Percentiles rank a stretch among this genome's conserved stretches.
Conservation (phyloP, 2,329 filamentous ascomycete genomes). For the Thielaviopsis cerberus region DNA sequence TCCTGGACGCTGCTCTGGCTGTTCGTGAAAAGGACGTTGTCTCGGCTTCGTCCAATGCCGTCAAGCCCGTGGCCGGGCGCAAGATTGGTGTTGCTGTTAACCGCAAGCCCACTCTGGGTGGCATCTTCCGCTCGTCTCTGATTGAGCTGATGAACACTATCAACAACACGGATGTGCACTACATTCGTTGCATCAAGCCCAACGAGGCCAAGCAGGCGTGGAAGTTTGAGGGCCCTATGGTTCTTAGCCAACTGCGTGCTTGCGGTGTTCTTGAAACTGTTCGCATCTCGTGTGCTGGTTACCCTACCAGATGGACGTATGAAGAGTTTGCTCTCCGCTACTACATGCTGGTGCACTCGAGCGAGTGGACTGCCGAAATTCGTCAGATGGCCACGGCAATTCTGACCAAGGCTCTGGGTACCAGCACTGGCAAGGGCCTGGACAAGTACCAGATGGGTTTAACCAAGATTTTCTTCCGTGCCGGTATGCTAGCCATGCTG, state of each 20-base stretch:
- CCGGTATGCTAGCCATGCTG: slow-evolving; percentile 93
- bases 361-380: slow-evolving; percentile 83
- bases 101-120: slow-evolving; percentile 88
- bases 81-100: slow-evolving; percentile 85
- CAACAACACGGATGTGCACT: slow-evolving; percentile 94
- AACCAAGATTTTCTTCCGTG: slow-evolving; percentile 98
- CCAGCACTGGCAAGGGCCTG: slow-evolving; percentile 50
- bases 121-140: slow-evolving; percentile 94
- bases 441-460: slow-evolving; percentile 97
- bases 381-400: slow-evolving; percentile 87
- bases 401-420: slow-evolving; percentile 68
- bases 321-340: slow-evolving; percentile 95
- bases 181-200: slow-evolving; percentile 97
- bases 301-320: slow-evolving; percentile 95
- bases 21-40: slow-evolving; percentile 78
- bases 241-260: slow-evolving; percentile 85
- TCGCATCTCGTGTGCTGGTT: slow-evolving; percentile 89
- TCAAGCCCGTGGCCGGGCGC: slow-evolving; percentile 62
- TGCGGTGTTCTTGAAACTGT: slow-evolving; percentile 98
- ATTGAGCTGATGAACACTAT: slow-evolving; percentile 98
- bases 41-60: slow-evolving; percentile 45
- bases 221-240: slow-evolving; percentile 98
- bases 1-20: slow-evolving; percentile 67
- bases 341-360: slow-evolving; percentile 89
- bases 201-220: slow-evolving; percentile 93